Base-by-base conservation (phyloP, 306 rosid species). In the Datisca glomerata region DNA sequence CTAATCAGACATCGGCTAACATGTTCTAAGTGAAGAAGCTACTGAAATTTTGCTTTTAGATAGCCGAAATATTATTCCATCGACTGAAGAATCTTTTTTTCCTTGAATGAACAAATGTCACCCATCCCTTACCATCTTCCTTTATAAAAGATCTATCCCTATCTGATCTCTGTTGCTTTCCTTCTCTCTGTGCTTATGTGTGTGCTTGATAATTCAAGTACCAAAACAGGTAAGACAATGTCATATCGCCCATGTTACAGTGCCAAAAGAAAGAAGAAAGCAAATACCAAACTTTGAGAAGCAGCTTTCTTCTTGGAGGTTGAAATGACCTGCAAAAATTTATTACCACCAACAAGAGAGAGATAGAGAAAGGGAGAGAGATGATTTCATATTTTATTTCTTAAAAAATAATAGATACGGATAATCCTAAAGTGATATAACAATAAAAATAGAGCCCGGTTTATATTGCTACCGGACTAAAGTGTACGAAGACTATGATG, bases 51-150 rank as follows among this genome's bases (percentile, higher is more conserved):
- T 31, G 36, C 36, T 31, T 31, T 31, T 31, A 31, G n/a, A 31
- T 31, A 5, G n/a, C n/a, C 36, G n/a, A 31, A 31, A 31, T 14
- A 31, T 31, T 14, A 22, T 23, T 21, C 38, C 55, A 57, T 47
- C 43, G 64, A 58, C 56, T 47, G 29, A 56, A 48, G 64, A 58
- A 58, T 58, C 48, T 43, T 43, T 48, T 31, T 44, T 43, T 35
- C 22, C 19, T 16, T 39, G 46, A n/a, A n/a, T n/a, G n/a, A n/a
- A n/a, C 34, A 59, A 49, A 41, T 38, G 42, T 50, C 45, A 41
- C 2, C 14, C 11, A 8, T 28, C 33, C 33, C 33, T 12, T 12
- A 8, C 11, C 33, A 31, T 31, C n/a, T 31, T 11, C 36, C 13
- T 14, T 4, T 8, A 31, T 8, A 31, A 31, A 14, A n/a, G n/a